Percentiles rank a stretch among this genome's conserved stretches.
Conservation (phyloP, 768 basidiomycete species). For the Kwoniella newhampshirensis region DNA sequence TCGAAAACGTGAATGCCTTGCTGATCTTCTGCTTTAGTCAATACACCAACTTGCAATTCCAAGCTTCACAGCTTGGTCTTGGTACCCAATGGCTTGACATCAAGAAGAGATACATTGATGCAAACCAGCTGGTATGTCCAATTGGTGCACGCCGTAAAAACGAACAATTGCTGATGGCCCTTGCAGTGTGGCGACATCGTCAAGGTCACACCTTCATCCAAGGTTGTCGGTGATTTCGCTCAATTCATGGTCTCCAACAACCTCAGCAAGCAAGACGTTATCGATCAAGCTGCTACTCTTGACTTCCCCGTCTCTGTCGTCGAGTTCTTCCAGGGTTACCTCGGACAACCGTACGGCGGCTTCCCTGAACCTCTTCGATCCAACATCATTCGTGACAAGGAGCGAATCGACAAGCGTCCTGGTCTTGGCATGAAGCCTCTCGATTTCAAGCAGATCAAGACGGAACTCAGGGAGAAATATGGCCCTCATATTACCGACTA, state of each 20-base stretch:
- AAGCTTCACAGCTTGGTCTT: conserved; percentile 93
- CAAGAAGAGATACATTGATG: conserved; percentile 98
- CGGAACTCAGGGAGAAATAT: conserved; percentile 85
- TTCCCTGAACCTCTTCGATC: conserved; percentile 96
- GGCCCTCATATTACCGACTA: conserved; percentile 90
- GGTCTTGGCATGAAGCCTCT: conserved; percentile 82
- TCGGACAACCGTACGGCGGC: conserved; percentile 95
- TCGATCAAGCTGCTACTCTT: conserved; percentile 79
- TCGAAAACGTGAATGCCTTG: not conserved
- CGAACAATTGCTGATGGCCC: not conserved
- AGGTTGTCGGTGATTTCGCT: conserved; percentile 98
- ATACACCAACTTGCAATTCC: conserved; percentile 71
- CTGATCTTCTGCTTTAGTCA: conserved; percentile 30
- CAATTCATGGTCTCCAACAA: conserved; percentile 99
- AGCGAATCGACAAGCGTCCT: conserved; percentile 88
- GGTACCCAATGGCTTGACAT: conserved; percentile 96
- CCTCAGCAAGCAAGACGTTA: conserved; percentile 78
- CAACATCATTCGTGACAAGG: conserved; percentile 87
- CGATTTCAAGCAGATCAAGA: conserved; percentile 95
- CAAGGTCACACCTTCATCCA: conserved; percentile 99
- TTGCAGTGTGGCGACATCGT: conserved; percentile 89
- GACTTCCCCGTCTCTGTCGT: conserved; percentile 82
- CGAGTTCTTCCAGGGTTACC: conserved; percentile 99
- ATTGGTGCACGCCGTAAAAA: not conserved
- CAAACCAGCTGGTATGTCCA: conserved; percentile 78